Evolutionary conservation across 495 filamentous ascomycete species (phyloP).

Genomic region (Penicillium lividum): DNA sequence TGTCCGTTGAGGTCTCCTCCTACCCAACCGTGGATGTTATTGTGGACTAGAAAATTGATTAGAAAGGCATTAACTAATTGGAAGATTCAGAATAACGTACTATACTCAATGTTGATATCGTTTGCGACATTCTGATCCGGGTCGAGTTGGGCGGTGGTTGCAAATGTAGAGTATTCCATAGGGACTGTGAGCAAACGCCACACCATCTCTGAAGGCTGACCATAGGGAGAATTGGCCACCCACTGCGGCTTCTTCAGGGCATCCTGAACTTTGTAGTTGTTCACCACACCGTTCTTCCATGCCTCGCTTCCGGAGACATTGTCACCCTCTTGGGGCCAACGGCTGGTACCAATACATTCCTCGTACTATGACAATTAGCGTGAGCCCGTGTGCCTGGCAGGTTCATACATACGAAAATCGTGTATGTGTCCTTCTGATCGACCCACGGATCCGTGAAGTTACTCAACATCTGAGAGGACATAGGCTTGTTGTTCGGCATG

Average conservation of each 20-base stretch:
- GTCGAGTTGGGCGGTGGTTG: constrained; percentile 24
- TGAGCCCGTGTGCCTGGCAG: too few species aligned
- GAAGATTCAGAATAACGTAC: background rate
- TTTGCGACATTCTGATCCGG: constrained; percentile 10
- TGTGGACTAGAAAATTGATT: constrained; percentile 26
- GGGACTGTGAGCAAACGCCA: constrained; percentile 14
- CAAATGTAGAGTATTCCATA: constrained; percentile 33
- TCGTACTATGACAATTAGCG: constrained; percentile 8
- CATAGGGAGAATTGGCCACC: background rate
- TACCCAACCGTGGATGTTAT: constrained; percentile 41
- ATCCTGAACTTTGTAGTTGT: constrained; percentile 16
- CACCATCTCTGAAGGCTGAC: constrained; percentile 14
- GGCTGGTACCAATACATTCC: constrained; percentile 14
- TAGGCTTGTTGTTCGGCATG: constrained; percentile 16
- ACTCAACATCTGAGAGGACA: background rate
- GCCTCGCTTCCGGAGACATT: background rate
- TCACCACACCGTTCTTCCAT: constrained; percentile 15
- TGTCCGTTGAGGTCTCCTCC: constrained; percentile 39
- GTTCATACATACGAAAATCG: background rate
- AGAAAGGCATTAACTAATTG: background rate
- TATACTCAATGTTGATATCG: constrained; percentile 38
- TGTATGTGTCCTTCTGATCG: background rate
- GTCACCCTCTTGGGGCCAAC: constrained; percentile 13
- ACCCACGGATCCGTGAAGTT: constrained; percentile 11
- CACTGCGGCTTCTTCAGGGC: constrained; percentile 3